A percentile compares a stretch with the other conserved stretches of the same genome.
phyloP scores from a whole-genome alignment of 2,329 filamentous ascomycete genomes.

The Xylariomycetidae sp. region DNA sequence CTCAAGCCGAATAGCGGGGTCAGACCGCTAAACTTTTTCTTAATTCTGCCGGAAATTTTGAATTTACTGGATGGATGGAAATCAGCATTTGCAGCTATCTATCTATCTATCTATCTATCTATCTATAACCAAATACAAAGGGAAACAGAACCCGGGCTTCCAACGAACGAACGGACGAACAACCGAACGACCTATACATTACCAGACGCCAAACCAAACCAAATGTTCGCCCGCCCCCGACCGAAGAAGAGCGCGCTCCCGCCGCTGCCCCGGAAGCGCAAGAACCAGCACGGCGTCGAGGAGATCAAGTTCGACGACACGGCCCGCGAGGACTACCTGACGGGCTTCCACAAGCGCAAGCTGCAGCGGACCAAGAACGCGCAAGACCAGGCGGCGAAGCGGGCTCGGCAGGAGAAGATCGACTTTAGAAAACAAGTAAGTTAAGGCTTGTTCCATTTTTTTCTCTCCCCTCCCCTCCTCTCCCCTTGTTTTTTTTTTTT shows the following conservation, averaged over 20 bases:
- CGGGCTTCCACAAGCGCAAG: conserved; percentile 96
- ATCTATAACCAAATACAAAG: conserved; percentile 1
- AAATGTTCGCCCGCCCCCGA: conserved; percentile 54
- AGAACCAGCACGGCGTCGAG: conserved; percentile 56
- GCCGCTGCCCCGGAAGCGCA: conserved; percentile 63
- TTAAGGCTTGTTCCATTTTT: no score
- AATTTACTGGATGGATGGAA: no score
- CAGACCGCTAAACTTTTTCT: no score
- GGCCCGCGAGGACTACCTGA: conserved; percentile 82
- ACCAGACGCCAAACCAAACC: no score
- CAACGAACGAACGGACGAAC: no score
- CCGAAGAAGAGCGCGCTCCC: conserved; percentile 54
- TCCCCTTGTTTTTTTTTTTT: no score
- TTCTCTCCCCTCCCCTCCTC: no score
- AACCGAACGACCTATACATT: no score
- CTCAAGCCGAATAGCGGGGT: no score
- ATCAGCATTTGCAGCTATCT: no score
- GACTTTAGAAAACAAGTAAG: conserved; percentile 74
- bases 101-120: neutral
- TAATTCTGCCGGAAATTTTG: no score
- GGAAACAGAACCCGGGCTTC: neutral
- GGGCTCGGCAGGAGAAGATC: conserved; percentile 72
- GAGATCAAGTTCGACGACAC: conserved; percentile 81
- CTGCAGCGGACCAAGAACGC: conserved; percentile 78
- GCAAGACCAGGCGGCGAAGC: conserved; percentile 73